Conservation (phyloP, 73 alveolate species). For the Blepharisma stoltei region DNA sequence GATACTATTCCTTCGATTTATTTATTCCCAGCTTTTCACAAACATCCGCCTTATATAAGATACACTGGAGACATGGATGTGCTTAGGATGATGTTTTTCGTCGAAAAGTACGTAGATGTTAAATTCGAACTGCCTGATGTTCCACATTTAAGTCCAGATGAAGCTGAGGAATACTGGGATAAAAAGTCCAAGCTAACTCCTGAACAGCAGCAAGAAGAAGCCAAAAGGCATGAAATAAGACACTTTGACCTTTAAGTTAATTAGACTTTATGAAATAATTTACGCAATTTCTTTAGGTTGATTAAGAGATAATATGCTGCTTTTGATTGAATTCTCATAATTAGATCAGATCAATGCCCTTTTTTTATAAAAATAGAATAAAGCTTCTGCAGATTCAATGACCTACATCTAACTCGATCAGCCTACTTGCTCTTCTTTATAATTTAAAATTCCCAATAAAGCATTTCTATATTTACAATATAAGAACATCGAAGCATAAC, state of each 20-base stretch:
- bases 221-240: background rate
- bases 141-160: slow-evolving; percentile 19
- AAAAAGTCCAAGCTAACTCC: background rate
- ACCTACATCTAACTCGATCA: no score
- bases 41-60: background rate
- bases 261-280: background rate
- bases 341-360: no score
- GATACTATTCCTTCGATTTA: background rate
- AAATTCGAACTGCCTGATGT: slow-evolving; percentile 17
- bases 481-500: no score
- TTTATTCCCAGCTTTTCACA: slow-evolving; percentile 25
- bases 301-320: no score
- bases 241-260: background rate
- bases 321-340: no score
- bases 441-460: no score
- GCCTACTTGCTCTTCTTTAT: no score
- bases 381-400: no score
- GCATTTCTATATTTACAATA: no score
- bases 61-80: background rate
- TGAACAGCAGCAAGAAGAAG: slow-evolving; percentile 7
- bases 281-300: no score
- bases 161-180: slow-evolving; percentile 22
- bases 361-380: no score
- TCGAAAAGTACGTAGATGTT: slow-evolving; percentile 7
- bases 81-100: background rate